These are phyloP conservation scores for Candida sanyaensis DNA, from an alignment of 1,139 yeast species.

Conservation along the genomic window DNA sequence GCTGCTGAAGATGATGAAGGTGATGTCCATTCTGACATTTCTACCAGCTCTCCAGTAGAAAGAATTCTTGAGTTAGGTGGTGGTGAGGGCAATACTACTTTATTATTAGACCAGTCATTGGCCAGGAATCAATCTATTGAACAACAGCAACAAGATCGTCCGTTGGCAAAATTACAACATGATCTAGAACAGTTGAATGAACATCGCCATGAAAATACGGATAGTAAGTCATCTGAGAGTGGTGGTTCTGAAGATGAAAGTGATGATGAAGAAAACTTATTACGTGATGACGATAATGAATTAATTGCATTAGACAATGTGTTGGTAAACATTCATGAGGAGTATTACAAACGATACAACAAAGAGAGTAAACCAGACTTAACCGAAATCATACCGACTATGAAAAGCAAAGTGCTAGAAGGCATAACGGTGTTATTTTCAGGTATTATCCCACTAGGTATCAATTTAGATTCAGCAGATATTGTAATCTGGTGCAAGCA, in stretches of 20 bases:
- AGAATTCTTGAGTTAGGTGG: conserved; percentile 50
- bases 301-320: conserved; percentile 64
- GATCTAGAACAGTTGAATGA: conserved; percentile 61
- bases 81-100: conserved; percentile 47
- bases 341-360: conserved; percentile 58
- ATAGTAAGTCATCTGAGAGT: conserved; percentile 11
- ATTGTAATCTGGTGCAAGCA: conserved; percentile 91
- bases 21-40: conserved; percentile 4
- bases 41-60: conserved; percentile 44
- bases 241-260: conserved; percentile 19
- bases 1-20: conserved; percentile 10
- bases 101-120: conserved; percentile 53
- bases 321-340: conserved; percentile 60
- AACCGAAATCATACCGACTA: conserved; percentile 67
- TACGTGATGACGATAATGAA: conserved; percentile 83
- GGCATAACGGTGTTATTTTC: conserved; percentile 78
- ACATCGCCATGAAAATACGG: conserved; percentile 21
- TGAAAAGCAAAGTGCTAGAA: conserved; percentile 67
- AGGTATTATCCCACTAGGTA: conserved; percentile 82
- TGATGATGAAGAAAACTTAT: conserved; percentile 47
- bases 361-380: conserved; percentile 52
- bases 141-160: conserved; percentile 72
- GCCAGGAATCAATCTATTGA: conserved; percentile 61
- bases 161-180: conserved; percentile 80
- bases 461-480: conserved; percentile 69